These are phyloP conservation scores for Trichoderma semiorbis DNA, from an alignment of 2,329 filamentous ascomycete genomes.

Conservation along the genomic window DNA sequence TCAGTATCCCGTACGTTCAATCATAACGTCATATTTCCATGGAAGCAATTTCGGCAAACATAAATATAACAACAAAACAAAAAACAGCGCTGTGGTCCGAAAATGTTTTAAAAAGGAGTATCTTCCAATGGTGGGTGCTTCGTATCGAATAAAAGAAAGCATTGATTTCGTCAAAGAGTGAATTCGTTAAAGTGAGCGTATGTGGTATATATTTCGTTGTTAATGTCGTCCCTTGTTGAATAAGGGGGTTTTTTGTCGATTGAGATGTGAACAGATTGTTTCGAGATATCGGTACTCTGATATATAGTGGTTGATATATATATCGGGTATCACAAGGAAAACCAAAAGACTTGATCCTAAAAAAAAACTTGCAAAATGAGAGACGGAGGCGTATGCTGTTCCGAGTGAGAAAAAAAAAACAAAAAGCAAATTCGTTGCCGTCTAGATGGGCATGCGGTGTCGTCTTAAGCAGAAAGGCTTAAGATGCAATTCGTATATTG, in stretches of 20 bases:
- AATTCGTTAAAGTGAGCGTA: not conserved
- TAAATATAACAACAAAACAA: not conserved
- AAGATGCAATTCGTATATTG: not conserved
- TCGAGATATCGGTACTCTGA: not conserved
- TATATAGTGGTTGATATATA: slow-evolving; percentile 10
- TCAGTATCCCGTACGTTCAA: slow-evolving; percentile 12
- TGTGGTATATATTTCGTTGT: not conserved
- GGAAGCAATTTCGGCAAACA: not conserved
- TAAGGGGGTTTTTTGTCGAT: not conserved
- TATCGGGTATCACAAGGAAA: slow-evolving; percentile 12
- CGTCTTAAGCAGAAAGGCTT: not conserved
- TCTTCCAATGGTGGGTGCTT: not conserved
- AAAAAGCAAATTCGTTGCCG: not conserved
- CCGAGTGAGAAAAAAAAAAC: not conserved
- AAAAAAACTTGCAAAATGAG: not conserved
- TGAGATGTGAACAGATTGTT: not conserved
- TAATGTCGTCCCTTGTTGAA: not conserved
- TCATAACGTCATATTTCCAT: slow-evolving; percentile 3
- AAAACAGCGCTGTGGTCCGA: not conserved
- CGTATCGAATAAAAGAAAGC: not conserved
- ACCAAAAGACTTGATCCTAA: not conserved
- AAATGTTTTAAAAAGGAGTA: not conserved
- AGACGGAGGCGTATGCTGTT: not conserved
- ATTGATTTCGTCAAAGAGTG: not conserved
- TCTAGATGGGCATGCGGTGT: slow-evolving; percentile 1